These are phyloP conservation scores for Hydnomerulius pinastri DNA, from an alignment of 768 basidiomycete genomes.

Conservation along the genomic window DNA sequence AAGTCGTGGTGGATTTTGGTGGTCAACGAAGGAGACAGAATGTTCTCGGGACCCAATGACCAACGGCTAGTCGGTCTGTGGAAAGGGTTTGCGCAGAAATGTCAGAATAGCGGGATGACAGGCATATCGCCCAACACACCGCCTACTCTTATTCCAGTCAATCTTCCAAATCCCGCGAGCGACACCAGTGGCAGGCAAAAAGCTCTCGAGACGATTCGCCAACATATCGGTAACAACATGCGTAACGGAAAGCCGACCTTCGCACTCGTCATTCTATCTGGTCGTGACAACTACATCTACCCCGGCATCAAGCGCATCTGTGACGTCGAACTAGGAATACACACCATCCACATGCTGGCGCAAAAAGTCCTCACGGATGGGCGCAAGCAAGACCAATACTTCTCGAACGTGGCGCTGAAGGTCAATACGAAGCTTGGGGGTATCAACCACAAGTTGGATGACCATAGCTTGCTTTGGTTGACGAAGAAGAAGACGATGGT, in stretches of 20 bases:
- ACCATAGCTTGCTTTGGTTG: conserved; percentile 61
- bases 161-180: background rate
- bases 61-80: conserved; percentile 42
- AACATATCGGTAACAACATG: conserved; percentile 37
- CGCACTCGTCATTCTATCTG: conserved; percentile 69
- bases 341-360: conserved; percentile 73
- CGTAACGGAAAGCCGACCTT: conserved; percentile 51
- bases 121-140: conserved; percentile 54
- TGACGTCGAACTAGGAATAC: conserved; percentile 72
- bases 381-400: conserved; percentile 73
- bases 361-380: conserved; percentile 56
- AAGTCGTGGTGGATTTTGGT: conserved; percentile 68
- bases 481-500: conserved; percentile 73
- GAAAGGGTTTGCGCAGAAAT: conserved; percentile 55
- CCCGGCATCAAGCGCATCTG: conserved; percentile 79
- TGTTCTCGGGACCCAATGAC: conserved; percentile 39
- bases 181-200: conserved; percentile 40
- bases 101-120: conserved; percentile 58
- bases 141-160: conserved; percentile 34
- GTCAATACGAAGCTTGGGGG: conserved; percentile 85
- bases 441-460: conserved; percentile 73
- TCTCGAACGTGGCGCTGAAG: conserved; percentile 81
- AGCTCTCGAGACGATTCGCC: conserved; percentile 45
- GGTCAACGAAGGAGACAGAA: conserved; percentile 49
- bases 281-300: conserved; percentile 73